Conservation (phyloP, 2,329 filamentous ascomycete genomes). For the Ascochyta clinopodiicola region DNA sequence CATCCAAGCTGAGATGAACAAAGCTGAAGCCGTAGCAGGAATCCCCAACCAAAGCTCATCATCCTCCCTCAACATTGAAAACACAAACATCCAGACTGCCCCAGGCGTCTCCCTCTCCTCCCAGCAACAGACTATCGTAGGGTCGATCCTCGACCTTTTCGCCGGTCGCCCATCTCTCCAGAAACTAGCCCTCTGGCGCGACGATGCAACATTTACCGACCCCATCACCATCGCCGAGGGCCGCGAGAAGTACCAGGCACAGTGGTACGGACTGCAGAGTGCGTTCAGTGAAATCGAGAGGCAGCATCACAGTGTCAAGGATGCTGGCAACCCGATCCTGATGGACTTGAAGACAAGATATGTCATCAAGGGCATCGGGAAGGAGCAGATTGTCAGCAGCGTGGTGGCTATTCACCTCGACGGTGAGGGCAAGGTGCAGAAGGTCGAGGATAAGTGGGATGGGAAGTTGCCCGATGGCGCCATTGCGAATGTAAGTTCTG, state of each 20-base stretch:
- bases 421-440: conserved; percentile 54
- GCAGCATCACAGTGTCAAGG: conserved; percentile 60
- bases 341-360: conserved; percentile 62
- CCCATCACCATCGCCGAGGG: conserved; percentile 65
- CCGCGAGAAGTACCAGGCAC: conserved; percentile 59
- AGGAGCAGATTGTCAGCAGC: conserved; percentile 59
- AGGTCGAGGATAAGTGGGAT: conserved; percentile 64
- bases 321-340: conserved; percentile 65
- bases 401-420: conserved; percentile 57
- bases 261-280: conserved; percentile 66
- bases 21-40: conserved; percentile 17
- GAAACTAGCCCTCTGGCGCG: conserved; percentile 66
- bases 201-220: conserved; percentile 64
- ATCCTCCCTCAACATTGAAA: conserved; percentile 56
- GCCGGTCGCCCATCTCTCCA: conserved; percentile 64
- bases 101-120: conserved; percentile 58
- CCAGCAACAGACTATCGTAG: conserved; percentile 62
- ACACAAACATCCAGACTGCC: conserved; percentile 60
- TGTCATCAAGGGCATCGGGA: conserved; percentile 60
- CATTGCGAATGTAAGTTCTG: conserved; percentile 59
- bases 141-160: conserved; percentile 68
- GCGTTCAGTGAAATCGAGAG: conserved; percentile 66
- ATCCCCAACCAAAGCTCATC: conserved; percentile 6
- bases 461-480: conserved; percentile 59
- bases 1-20: neutral